Base-by-base conservation (phyloP, 2,329 filamentous ascomycete species). In the Emericellopsis cladophorae region DNA sequence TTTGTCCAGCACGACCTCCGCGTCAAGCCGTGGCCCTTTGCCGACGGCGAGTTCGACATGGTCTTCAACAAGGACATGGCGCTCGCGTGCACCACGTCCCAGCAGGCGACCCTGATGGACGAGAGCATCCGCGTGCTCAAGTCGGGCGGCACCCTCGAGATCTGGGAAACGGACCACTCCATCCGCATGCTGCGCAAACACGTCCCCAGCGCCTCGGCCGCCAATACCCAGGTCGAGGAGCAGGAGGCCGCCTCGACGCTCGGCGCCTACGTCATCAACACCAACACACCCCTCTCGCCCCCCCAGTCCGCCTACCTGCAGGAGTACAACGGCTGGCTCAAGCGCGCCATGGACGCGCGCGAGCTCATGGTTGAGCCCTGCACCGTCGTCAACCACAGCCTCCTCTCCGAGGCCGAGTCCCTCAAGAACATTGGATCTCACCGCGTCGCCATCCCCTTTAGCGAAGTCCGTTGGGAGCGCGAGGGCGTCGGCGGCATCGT, bases 1-100 rank as follows among this genome's bases (percentile, higher is more conserved):
- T 95, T 95, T 56, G 76, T 94, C 40, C 84, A 89, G 54, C 87
- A 95, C 56, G 89, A 95, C 58, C 63, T 94, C 47, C 80, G 86
- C 44, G 74, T 76, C 44, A 58, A 72, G 2, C 85, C 86, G 1
- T 75, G 89, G 52, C 90, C 90, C 0, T 87, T 95, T 47, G 69
- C 77, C 2, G 76, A 86, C 45, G 80, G 73, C 31, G 81, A 89
- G 50, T 95, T 93, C 57, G 87, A 95, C 56, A 71, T 95, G 33
- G 74, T 96, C 51, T 87, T 95, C 68, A 72, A 86, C 54, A 95
- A 95, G 59, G 88, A 95, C 55, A 65, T 87, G 52, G 81, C 78
- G 41, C 68, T 92, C 47, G 74, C 66, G 18, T 62, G 76, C n/a
- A 68, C 81, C 7, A 74, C 74, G 22, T 63, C 74, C 36, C 66